phyloP scores from a whole-genome alignment of 352 stramenopile species.

The Peronosclerospora sorghi region DNA sequence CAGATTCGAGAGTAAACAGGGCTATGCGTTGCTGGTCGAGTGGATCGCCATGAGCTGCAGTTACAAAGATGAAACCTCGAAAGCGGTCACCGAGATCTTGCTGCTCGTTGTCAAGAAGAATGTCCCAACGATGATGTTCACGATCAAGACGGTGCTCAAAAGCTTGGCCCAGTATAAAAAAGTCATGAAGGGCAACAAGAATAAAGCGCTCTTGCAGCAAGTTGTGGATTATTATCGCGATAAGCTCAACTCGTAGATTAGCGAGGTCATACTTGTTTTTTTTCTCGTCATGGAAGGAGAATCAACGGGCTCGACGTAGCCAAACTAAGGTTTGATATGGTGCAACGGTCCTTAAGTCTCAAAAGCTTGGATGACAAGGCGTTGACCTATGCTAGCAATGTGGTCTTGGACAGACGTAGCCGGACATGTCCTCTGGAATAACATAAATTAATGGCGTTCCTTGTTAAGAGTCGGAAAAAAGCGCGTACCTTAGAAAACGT shows the following conservation, averaged over 20 bases:
- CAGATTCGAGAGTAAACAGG: constrained; percentile 44
- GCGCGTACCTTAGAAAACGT: no score
- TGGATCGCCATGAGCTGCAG: constrained; percentile 43
- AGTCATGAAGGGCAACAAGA: constrained; percentile 22
- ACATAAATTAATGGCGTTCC: no score
- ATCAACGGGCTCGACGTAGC: no score
- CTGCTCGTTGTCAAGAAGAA: constrained; percentile 46
- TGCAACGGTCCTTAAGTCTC: background rate
- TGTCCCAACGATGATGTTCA: constrained; percentile 32
- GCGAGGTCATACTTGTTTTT: no score
- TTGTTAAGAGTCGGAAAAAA: no score
- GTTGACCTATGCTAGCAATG: constrained; percentile 63
- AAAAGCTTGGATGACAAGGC: constrained; percentile 27
- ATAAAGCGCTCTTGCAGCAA: constrained; percentile 38
- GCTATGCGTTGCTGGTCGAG: constrained; percentile 43
- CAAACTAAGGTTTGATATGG: no score
- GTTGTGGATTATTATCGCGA: constrained; percentile 29
- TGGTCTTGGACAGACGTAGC: constrained; percentile 28
- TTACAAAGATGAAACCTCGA: constrained; percentile 39
- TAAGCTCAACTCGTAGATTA: constrained; percentile 12
- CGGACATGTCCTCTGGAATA: background rate
- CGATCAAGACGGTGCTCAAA: constrained; percentile 35
- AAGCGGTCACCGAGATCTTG: constrained; percentile 32
- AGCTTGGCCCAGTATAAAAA: constrained; percentile 15
- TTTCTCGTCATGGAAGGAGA: no score